phyloP scores from a whole-genome alignment of 2,329 filamentous ascomycete genomes.

The Paracorniculantispora psalliotae region DNA sequence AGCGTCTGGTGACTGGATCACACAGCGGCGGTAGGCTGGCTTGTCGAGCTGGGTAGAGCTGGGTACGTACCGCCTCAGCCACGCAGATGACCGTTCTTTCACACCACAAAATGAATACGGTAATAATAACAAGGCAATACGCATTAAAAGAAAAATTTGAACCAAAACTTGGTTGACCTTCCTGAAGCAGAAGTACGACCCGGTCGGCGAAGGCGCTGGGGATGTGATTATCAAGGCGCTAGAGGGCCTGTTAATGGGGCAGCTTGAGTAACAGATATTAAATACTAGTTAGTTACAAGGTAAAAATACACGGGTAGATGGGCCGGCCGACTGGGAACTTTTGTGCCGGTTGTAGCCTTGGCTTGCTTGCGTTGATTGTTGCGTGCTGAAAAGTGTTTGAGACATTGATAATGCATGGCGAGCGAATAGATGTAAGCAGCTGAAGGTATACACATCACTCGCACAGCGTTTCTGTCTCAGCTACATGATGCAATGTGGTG shows the following conservation, averaged over 20 bases:
- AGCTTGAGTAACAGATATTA: constrained; percentile 1
- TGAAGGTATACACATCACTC: too few relatives aligned
- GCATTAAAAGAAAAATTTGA: neutral
- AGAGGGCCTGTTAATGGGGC: neutral
- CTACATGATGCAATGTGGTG: neutral
- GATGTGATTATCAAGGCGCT: neutral
- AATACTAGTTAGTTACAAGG: too few relatives aligned
- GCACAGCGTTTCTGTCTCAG: neutral
- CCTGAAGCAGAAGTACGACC: neutral
- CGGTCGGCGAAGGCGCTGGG: neutral
- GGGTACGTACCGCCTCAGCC: neutral
- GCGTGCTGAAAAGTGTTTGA: neutral
- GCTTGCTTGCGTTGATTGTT: neutral
- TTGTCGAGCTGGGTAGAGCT: neutral
- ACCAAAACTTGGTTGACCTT: neutral
- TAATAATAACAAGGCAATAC: neutral
- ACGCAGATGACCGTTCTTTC: neutral
- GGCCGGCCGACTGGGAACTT: neutral
- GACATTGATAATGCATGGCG: neutral
- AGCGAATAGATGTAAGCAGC: constrained; percentile 1
- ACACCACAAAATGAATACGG: neutral
- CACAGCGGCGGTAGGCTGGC: neutral
- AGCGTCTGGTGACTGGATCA: constrained; percentile 7
- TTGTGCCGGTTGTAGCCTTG: neutral
- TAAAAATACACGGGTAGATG: neutral